Base-by-base conservation (phyloP, 768 basidiomycete genomes). In the Mycena maculata region DNA sequence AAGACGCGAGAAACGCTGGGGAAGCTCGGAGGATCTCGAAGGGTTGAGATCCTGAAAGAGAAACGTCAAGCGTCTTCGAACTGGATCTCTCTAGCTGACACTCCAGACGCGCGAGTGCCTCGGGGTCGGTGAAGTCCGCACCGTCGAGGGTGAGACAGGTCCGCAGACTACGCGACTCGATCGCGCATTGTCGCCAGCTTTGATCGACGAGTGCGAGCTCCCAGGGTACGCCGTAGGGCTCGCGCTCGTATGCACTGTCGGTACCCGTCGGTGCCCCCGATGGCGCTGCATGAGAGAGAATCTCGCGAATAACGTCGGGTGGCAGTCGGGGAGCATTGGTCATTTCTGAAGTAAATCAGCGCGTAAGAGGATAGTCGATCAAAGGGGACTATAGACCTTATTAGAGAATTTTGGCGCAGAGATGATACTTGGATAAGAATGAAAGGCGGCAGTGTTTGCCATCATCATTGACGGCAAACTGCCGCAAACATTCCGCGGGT, bases 1-100 rank as follows among this genome's bases (percentile, higher is more conserved):
- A 54, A 27, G 53, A 54, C 36, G 53, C 53, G 53, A 54, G 53
- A 38, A 54, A 54, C 53, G 53, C 53, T 31, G 53, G 53, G 53
- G 53, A 54, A 54, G 23, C 53, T 39, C 53, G 53, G 53, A 54
- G 36, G 23, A 27, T 27, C 36, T 54, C 23, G 53, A 54, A 54
- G 23, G 53, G 53, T 18, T 54, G 22, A 23, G 16, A 38, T 22
- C 53, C 53, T 39, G 53, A 54, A 27, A 39, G 53, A 13, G 22
- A 22, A 54, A 54, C 53, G 38, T 54, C 23, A 23, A 54, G 53
- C n/a, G 13, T 54, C 23, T 54, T 54, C 53, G 20, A 23, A 18
- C 53, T 31, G 10, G 53, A 54, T 54, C 53, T 54, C 36, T 54
- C 53, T 22, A 54, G 53, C 53, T 54, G 53, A 54, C 20, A 54